These are phyloP conservation scores for Pulveroboletus sp. DNA, from an alignment of 768 basidiomycete genomes.

Conservation along the genomic window DNA sequence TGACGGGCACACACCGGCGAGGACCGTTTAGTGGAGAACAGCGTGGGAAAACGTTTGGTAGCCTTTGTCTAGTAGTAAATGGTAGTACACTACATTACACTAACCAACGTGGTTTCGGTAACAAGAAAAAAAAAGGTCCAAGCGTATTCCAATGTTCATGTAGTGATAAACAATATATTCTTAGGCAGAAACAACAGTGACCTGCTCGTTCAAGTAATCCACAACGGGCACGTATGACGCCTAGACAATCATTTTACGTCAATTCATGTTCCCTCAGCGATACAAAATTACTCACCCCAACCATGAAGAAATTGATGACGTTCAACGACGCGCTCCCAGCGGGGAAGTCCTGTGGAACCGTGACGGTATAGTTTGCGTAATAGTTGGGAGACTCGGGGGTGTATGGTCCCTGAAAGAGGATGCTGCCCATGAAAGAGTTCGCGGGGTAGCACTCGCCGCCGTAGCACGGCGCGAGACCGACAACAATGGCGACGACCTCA, in stretches of 20 bases:
- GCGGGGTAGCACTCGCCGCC: constrained; percentile 22
- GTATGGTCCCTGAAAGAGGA: constrained; percentile 36
- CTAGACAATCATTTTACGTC: constrained; percentile 5
- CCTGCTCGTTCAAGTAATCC: constrained; percentile 22
- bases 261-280: not conserved
- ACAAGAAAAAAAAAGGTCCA: too few relatives aligned
- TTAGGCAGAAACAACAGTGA: constrained; percentile 12
- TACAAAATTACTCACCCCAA: constrained; percentile 35
- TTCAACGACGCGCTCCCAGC: constrained; percentile 34
- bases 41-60: constrained; percentile 14
- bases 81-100: too few relatives aligned
- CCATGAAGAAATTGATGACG: constrained; percentile 36
- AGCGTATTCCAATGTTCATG: too few relatives aligned
- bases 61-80: too few relatives aligned
- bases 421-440: constrained; percentile 24
- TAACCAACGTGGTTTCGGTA: too few relatives aligned
- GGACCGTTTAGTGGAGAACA: constrained; percentile 11
- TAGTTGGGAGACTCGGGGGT: constrained; percentile 16
- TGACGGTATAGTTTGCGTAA: constrained; percentile 33
- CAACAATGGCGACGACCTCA: constrained; percentile 28
- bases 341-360: constrained; percentile 23
- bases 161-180: not conserved
- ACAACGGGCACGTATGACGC: constrained; percentile 7
- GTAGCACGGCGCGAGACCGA: constrained; percentile 30
- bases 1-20: constrained; percentile 2